These are phyloP conservation scores for Aphanoascus verrucosus DNA, from an alignment of 2,329 filamentous ascomycete genomes.

Conservation along the genomic window DNA sequence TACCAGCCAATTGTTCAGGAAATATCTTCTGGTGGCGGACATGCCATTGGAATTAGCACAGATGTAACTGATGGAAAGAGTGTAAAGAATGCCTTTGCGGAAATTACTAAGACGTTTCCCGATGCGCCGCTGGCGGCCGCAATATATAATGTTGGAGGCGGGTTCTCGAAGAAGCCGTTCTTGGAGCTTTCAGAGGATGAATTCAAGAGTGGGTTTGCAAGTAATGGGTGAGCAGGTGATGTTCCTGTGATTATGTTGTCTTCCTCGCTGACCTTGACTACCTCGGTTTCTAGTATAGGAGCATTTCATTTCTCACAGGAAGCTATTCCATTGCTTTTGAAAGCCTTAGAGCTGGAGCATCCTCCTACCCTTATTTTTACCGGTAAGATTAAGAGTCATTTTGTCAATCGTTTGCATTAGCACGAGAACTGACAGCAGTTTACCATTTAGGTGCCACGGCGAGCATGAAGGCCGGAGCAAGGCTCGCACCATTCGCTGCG, in stretches of 20 bases:
- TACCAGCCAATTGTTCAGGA: slow-evolving; percentile 47
- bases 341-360: slow-evolving; percentile 45
- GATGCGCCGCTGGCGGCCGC: slow-evolving; percentile 41
- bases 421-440: not conserved
- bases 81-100: slow-evolving; percentile 43
- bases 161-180: slow-evolving; percentile 50
- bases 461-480: slow-evolving; percentile 59
- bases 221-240: slow-evolving; percentile 36
- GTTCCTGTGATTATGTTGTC: not conserved
- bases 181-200: slow-evolving; percentile 50
- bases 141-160: slow-evolving; percentile 51
- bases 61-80: slow-evolving; percentile 46
- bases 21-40: slow-evolving; percentile 49
- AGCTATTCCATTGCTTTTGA: slow-evolving; percentile 58
- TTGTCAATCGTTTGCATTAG: not conserved
- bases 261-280: not conserved
- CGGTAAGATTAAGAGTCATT: slow-evolving; percentile 10
- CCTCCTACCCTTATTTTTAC: slow-evolving; percentile 78
- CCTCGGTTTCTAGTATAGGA: slow-evolving; percentile 33
- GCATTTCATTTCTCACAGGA: slow-evolving; percentile 67
- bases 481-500: slow-evolving; percentile 60
- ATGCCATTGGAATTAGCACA: slow-evolving; percentile 50
- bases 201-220: slow-evolving; percentile 42
- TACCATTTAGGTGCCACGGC: slow-evolving; percentile 59
- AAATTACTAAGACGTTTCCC: slow-evolving; percentile 45